Evolutionary conservation across 495 filamentous ascomycete species (phyloP), one percentile per base, ranked within the genome.

Genomic region (Pseudotulostoma volvatum): DNA sequence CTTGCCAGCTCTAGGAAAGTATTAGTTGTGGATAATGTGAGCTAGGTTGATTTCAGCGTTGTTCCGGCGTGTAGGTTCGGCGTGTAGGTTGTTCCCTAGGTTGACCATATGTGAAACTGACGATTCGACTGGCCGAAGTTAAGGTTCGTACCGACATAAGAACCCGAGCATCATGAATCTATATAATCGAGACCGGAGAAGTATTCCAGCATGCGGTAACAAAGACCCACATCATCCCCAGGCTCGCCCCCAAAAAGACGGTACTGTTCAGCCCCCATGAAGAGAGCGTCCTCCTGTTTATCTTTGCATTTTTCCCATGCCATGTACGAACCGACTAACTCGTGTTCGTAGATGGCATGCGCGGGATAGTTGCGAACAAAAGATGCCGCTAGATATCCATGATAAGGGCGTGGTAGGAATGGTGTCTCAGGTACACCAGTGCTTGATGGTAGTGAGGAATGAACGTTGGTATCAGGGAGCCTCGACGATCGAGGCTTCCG

Each of bases 161-260:
- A n/a, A n/a, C n/a, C n/a, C n/a, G n/a, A n/a, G n/a, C n/a, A n/a
- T n/a, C n/a, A n/a, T n/a, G 56, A 48, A 39, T 66, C 47, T 44
- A 68, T 65, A 48, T 63, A 68, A 44, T 66, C 64, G 21, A 68
- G 58, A 41, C 58, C 59, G 44, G 53, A 62, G 31, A 68, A 68
- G 39, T 61, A 66, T 42, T 66, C 59, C 11, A 68, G 55, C 64
- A 67, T 67, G 23, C 61, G 56, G 43, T 63, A 57, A 44, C 61
- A 66, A 11, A 68, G 57, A 38, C 42, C 48, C 33, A 61, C 43
- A 42, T 68, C 64, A 41, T 68, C 62, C 18, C 64, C 62, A 15
- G 64, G 64, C 45, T 61, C 62, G 4, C 62, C 64, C 28, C 64
- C 64, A 38, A 62, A 68, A 14, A 66, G 53, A 38, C 61, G 64